phyloP scores from a whole-genome alignment of 345 rosid species.

The Rhizophora apiculata region DNA sequence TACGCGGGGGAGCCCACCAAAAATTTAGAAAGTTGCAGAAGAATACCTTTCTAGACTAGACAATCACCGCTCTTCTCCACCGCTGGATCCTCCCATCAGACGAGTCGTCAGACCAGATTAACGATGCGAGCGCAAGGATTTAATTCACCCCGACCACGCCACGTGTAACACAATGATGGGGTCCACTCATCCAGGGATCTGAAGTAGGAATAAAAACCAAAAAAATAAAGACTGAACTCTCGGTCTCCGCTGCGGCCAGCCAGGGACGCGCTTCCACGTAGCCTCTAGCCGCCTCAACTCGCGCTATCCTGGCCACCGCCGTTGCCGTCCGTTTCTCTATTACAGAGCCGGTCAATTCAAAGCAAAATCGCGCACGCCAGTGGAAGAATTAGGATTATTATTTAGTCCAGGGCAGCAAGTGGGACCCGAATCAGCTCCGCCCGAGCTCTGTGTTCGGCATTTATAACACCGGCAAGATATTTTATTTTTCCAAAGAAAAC shows the following conservation, averaged over 20 bases:
- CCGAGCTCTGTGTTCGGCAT: no score
- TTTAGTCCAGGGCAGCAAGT: background rate
- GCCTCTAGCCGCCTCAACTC: constrained; percentile 5
- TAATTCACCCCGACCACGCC: background rate
- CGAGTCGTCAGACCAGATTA: no score
- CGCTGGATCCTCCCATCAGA: background rate
- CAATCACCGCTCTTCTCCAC: background rate
- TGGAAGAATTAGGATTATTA: no score
- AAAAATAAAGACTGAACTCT: background rate
- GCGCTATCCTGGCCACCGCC: background rate
- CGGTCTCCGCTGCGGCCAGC: background rate
- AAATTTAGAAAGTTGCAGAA: no score
- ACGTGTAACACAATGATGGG: background rate
- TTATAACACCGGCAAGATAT: no score
- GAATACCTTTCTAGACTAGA: no score
- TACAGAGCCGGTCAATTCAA: background rate
- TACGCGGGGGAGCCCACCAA: no score
- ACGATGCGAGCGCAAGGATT: no score
- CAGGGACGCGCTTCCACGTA: constrained; percentile 16
- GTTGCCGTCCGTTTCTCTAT: background rate
- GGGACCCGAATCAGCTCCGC: background rate
- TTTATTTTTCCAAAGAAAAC: background rate
- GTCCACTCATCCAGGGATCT: background rate
- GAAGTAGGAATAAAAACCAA: no score
- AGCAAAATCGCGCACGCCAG: background rate